Evolutionary conservation across 1,139 yeast genomes (phyloP), one percentile per base, ranked within the genome.

Genomic region (Protomyces pachydermus): DNA sequence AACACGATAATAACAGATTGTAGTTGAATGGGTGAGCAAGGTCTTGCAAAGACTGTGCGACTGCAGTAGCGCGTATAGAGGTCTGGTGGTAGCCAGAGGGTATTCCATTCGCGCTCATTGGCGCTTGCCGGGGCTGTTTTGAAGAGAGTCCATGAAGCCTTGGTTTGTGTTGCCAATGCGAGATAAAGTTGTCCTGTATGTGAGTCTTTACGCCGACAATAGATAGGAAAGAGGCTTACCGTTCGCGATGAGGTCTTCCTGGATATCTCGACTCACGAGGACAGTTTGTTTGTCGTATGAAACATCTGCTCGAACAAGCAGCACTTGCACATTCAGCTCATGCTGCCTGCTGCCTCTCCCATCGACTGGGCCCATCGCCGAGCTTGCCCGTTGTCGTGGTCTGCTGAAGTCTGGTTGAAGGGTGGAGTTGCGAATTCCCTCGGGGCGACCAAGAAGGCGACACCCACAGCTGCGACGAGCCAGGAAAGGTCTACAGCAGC

Each of bases 51-150:
- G 20, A 58, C 62, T 8, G 20, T 37, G 20, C 46, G 56, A 23
- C 39, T 38, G 25, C 56, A 52, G 53, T 38, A 58, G 35, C 34
- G 32, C 18, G 39, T 28, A 16, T 51, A 58, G 10, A 42, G 16
- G 20, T 18, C 18, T n/a, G 56, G 25, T 12, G 62, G 62, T n/a
- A 58, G 38, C 62, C 62, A 58, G 42, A 58, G 16, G 16, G 62
- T 58, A 6, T 54, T 51, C 42, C 54, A 55, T 10, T 28, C 34
- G 12, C 18, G 25, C 8, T 46, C 16, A 3, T 54, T 25, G 14
- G 32, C 32, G 12, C 56, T 20, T 3, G 55, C 53, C 20, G 16
- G 39, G 10, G 52, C 18, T 12, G 53, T 34, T 37, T 32, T 28
- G 42, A 50, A 58, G 8, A 58, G 45, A 20, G 18, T 25, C 62